Evolutionary conservation across 805 yeast species (phyloP).

Genomic region (Yamadazyma endophytica): DNA sequence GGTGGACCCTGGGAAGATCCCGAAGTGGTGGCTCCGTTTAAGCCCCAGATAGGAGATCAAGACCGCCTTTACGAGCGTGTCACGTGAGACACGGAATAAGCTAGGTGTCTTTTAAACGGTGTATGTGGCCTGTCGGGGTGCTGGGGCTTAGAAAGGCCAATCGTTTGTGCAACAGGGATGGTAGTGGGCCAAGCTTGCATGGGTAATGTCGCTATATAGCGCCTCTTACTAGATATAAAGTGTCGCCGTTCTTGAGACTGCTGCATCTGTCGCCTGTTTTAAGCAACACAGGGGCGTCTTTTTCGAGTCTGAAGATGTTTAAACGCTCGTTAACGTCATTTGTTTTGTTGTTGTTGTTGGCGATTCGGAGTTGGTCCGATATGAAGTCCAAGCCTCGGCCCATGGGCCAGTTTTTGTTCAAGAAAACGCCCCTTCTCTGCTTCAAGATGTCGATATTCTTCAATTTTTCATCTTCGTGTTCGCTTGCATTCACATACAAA

Average conservation of each 20-base stretch:
- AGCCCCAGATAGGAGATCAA: no score
- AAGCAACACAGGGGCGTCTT: conserved; percentile 26
- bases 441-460: conserved; percentile 20
- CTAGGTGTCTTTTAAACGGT: no score
- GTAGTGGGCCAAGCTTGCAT: not conserved
- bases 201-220: conserved; percentile 7
- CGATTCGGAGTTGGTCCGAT: conserved; percentile 43
- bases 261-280: conserved; percentile 30
- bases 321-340: conserved; percentile 38
- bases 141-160: no score
- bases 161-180: no score
- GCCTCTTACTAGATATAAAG: conserved; percentile 52
- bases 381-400: conserved; percentile 56
- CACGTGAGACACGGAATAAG: no score
- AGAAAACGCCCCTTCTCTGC: conserved; percentile 35
- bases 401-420: conserved; percentile 55
- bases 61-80: no score
- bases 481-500: conserved; percentile 26
- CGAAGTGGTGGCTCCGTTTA: no score
- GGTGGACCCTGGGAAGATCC: no score
- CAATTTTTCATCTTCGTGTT: conserved; percentile 22
- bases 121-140: no score
- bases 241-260: conserved; percentile 46
- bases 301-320: conserved; percentile 39
- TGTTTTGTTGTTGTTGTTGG: conserved; percentile 47